These are phyloP conservation scores for Polyporus arcularius DNA, from an alignment of 768 basidiomycete species.

Conservation along the genomic window DNA sequence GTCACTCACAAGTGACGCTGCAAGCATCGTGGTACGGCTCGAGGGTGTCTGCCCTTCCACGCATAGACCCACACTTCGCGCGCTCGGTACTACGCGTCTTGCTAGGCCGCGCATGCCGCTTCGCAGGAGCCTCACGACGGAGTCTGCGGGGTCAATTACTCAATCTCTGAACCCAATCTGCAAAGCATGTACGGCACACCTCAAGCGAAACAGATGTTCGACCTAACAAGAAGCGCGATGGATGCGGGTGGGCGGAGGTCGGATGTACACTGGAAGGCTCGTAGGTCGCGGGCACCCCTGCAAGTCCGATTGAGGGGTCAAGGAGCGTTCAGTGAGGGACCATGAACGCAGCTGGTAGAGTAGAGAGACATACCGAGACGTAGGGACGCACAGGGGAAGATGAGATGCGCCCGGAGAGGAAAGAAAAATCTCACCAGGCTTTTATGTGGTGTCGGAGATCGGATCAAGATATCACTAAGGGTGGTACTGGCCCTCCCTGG, in stretches of 20 bases:
- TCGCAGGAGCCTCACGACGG: constrained; percentile 41
- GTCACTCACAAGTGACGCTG: background rate
- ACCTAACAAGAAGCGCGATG: constrained; percentile 73
- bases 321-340: background rate
- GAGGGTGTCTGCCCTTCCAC: constrained; percentile 49
- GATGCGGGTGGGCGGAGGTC: constrained; percentile 58
- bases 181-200: constrained; percentile 33
- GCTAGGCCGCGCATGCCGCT: constrained; percentile 60
- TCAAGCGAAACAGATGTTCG: constrained; percentile 58
- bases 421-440: constrained; percentile 4
- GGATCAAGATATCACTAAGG: constrained; percentile 22
- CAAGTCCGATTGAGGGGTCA: background rate
- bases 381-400: constrained; percentile 18
- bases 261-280: constrained; percentile 52
- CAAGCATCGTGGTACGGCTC: background rate
- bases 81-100: constrained; percentile 76
- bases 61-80: constrained; percentile 69
- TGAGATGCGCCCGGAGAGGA: constrained; percentile 14
- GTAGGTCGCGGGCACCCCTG: constrained; percentile 18
- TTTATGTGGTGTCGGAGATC: constrained; percentile 24
- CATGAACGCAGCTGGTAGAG: constrained; percentile 6
- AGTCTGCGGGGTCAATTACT: constrained; percentile 17
- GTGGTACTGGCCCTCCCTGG: constrained; percentile 1
- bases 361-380: constrained; percentile 13
- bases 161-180: constrained; percentile 24